Evolutionary conservation across 2,329 filamentous ascomycete species (phyloP).

Genomic region (Chaetomium globosum): DNA sequence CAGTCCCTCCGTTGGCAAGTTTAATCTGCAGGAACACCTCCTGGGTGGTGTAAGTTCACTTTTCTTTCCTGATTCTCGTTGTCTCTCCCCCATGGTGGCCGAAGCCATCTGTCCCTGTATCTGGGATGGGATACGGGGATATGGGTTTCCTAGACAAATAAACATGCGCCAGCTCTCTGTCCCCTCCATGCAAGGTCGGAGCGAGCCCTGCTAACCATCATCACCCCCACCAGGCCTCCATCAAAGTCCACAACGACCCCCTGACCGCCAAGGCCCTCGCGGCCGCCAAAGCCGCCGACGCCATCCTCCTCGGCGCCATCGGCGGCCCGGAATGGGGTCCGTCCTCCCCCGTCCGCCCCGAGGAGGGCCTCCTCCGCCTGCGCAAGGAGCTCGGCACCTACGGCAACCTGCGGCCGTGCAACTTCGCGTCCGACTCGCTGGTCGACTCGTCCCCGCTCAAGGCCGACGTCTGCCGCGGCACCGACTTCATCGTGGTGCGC

Average conservation of each 20-base stretch:
- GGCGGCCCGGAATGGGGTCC: constrained; percentile 97
- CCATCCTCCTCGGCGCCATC: constrained; percentile 89
- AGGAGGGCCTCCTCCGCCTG: constrained; percentile 86
- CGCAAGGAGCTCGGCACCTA: constrained; percentile 94
- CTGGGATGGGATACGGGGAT: background rate
- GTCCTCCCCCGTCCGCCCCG: constrained; percentile 75
- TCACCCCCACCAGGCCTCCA: constrained; percentile 68
- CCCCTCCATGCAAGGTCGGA: background rate
- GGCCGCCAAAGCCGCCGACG: constrained; percentile 83
- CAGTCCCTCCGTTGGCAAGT: constrained; percentile 69
- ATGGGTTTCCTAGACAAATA: constrained; percentile 1
- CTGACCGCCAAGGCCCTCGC: constrained; percentile 81
- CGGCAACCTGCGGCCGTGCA: constrained; percentile 93
- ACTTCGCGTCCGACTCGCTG: constrained; percentile 85
- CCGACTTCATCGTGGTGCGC: constrained; percentile 89
- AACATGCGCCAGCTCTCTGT: background rate
- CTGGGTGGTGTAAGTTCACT: constrained; percentile 78
- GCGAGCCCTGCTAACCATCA: constrained; percentile 17
- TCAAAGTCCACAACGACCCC: constrained; percentile 76
- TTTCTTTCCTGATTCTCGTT: constrained; percentile 28
- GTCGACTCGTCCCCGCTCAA: constrained; percentile 86
- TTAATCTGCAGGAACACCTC: constrained; percentile 87
- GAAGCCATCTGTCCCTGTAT: constrained; percentile 13
- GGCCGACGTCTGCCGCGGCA: constrained; percentile 78
- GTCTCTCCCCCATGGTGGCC: background rate